phyloP scores from a whole-genome alignment of 495 filamentous ascomycete species.

The Penicillium egyptiacum region DNA sequence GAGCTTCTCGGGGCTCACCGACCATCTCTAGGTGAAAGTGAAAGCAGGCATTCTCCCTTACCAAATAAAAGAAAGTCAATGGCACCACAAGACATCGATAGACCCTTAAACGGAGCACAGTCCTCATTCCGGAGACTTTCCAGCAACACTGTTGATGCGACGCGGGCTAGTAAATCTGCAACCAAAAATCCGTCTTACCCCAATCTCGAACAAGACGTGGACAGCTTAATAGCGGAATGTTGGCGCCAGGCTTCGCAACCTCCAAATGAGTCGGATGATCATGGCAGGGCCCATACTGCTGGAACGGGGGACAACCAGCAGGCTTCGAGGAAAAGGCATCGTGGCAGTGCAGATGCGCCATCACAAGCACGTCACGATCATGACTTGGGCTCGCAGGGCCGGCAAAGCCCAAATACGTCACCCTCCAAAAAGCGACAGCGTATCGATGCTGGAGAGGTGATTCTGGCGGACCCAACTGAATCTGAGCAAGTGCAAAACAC shows the following conservation, averaged over 20 bases:
- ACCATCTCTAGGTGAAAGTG: not conserved
- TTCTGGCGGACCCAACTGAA: not conserved
- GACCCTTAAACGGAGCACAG: not conserved
- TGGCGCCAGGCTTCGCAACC: not conserved
- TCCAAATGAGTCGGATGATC: not conserved
- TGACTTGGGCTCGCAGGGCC: not conserved
- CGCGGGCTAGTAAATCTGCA: not conserved
- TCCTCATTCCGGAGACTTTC: not conserved
- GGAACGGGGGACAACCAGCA: not conserved
- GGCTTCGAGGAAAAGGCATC: constrained; percentile 18
- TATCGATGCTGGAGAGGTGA: not conserved
- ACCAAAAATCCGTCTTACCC: not conserved
- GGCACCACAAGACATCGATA: not conserved
- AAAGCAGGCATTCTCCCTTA: not conserved
- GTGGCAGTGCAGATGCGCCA: constrained; percentile 6
- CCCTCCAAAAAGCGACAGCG: constrained; percentile 23
- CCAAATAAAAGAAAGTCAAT: no score
- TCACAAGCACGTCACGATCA: not conserved
- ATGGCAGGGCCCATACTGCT: not conserved
- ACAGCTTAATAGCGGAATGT: not conserved
- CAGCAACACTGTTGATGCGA: not conserved
- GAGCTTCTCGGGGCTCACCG: not conserved
- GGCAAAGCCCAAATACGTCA: not conserved
- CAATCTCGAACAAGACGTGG: not conserved
- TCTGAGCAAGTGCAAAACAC: not conserved